Base-by-base conservation (phyloP, 768 basidiomycete species). In the Lentinula raphanica region DNA sequence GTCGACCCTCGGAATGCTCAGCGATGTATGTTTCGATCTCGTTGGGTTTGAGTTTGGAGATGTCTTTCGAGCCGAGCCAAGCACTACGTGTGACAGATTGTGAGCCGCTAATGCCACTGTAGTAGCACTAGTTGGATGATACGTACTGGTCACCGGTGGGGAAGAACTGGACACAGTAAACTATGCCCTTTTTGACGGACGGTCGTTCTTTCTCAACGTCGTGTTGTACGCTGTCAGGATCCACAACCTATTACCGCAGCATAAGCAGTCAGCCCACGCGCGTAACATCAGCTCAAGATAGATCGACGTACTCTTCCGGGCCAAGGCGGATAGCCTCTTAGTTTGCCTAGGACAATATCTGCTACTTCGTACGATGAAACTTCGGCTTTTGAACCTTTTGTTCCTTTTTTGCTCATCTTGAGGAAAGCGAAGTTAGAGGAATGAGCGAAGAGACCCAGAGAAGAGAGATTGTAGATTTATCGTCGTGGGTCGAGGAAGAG, bases 291-390 rank as follows among this genome's bases (percentile, higher is more conserved):
- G n/a, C n/a, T n/a, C n/a, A n/a, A n/a, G n/a, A n/a, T n/a, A 49
- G 23, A 50, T 39, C 27, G 7, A 82, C 91, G 74, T 69, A 96
- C 96, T 77, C 91, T 89, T 69, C 86, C 92, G 56, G 94, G 97
- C 97, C 97, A 99, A 3, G 90, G 81, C 1, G 97, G 94, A 75
- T 79, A 98, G 9, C 96, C 97, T 75, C 91, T 92, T 69, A 99
- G 76, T 78, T 96, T 95, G 25, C 84, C 94, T 60, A 98, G 84
- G 38, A 98, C 93, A 64, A 94, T 78, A 67, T 98, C 94, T 72
- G 89, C 86, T 56, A 80, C 68, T 23, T 80, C 79, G 70, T 90
- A 96, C 46, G 76, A 75, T 12, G 76, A 69, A 62, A 72, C 68
- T 62, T 79, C 69, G 1, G 51, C 23, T 60, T 72, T 74, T 27